These are phyloP conservation scores for Cladosporium phlei DNA, from an alignment of 2,329 filamentous ascomycete species.

Conservation along the genomic window DNA sequence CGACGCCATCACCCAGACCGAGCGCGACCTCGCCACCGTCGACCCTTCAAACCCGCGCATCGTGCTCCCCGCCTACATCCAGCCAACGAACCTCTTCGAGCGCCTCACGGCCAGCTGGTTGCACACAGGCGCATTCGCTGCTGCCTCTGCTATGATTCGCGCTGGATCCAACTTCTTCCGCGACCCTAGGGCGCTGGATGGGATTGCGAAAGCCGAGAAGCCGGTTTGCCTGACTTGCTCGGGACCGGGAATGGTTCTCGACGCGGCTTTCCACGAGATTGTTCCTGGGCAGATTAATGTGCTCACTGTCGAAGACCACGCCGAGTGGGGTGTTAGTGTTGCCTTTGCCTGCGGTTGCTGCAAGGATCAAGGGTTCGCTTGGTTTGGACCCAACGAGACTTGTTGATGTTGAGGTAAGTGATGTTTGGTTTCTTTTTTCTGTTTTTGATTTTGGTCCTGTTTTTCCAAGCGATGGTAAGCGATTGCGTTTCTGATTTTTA, in stretches of 20 bases:
- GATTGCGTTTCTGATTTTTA: too few species aligned
- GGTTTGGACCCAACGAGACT: too few species aligned
- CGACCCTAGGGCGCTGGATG: conserved; percentile 4
- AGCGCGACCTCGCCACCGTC: neutral
- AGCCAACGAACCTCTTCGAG: neutral
- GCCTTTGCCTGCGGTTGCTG: neutral
- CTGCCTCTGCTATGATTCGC: neutral
- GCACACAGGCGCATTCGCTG: neutral
- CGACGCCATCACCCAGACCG: neutral
- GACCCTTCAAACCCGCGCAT: conserved; percentile 4
- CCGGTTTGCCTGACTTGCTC: conserved; percentile 2
- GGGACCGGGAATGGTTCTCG: neutral
- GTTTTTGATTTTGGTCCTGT: too few species aligned
- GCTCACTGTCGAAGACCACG: conserved; percentile 4
- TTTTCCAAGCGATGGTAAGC: too few species aligned
- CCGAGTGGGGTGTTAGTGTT: neutral
- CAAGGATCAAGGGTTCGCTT: too few species aligned
- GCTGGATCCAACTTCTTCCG: conserved; percentile 8
- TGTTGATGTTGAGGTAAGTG: too few species aligned
- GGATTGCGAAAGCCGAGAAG: neutral
- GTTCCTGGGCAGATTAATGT: conserved; percentile 1
- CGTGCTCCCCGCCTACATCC: neutral
- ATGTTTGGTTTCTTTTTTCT: too few species aligned
- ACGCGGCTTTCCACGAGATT: conserved; percentile 4
- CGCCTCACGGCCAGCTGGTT: neutral